Conservation (phyloP, 352 stramenopile genomes). For the Phytophthora melonis region DNA sequence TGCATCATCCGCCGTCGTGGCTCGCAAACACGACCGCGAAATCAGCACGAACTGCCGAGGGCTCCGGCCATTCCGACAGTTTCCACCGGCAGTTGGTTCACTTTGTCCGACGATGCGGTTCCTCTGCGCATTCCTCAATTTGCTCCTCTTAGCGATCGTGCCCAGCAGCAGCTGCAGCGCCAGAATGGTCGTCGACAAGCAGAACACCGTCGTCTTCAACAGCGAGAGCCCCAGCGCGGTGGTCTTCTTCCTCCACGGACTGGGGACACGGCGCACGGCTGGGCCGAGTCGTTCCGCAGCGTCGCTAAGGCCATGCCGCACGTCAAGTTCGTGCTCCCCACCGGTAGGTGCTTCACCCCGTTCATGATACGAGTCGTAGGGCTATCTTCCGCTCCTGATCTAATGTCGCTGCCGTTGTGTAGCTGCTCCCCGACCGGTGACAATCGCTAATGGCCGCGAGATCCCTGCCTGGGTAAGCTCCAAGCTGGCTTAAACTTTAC, state of each 20-base stretch:
- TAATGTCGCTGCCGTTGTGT: not conserved
- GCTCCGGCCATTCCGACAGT: slow-evolving; percentile 6
- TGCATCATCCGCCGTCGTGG: slow-evolving; percentile 17
- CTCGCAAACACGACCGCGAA: slow-evolving; percentile 5
- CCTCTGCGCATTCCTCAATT: slow-evolving; percentile 29
- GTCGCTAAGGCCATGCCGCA: slow-evolving; percentile 66
- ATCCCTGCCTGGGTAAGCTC: slow-evolving; percentile 91
- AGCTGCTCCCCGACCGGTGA: slow-evolving; percentile 91
- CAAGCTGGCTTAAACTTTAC: not conserved
- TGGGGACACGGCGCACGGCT: slow-evolving; percentile 93
- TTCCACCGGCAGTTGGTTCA: too few relatives aligned
- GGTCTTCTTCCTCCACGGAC: slow-evolving; percentile 86
- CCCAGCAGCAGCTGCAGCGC: slow-evolving; percentile 9
- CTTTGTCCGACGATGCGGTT: not conserved
- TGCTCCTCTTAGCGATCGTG: slow-evolving; percentile 17
- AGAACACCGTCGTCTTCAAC: slow-evolving; percentile 42
- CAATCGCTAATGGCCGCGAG: slow-evolving; percentile 92
- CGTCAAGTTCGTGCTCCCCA: slow-evolving; percentile 82
- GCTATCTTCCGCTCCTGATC: too few relatives aligned
- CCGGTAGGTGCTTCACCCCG: slow-evolving; percentile 26
- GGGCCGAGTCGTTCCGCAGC: slow-evolving; percentile 60
- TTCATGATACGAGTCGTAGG: too few relatives aligned
- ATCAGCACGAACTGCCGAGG: not conserved
- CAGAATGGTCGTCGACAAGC: slow-evolving; percentile 43
- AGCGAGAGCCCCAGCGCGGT: slow-evolving; percentile 33